These are phyloP conservation scores for Erythrobasidium yunnanense DNA, from an alignment of 768 basidiomycete genomes.

Conservation along the genomic window DNA sequence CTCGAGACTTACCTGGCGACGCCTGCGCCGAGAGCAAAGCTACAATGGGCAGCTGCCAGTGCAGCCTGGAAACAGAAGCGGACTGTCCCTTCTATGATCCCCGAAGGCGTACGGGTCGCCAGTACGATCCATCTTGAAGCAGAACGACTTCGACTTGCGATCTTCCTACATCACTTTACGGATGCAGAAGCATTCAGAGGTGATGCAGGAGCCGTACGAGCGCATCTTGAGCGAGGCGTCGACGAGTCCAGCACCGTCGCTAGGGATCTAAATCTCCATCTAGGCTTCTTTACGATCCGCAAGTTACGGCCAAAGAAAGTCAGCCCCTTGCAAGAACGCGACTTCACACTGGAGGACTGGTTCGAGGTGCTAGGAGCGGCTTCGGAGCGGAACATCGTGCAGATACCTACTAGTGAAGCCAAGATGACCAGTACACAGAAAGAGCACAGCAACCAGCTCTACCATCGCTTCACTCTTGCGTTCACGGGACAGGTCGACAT, in stretches of 20 bases:
- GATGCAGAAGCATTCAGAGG: constrained; percentile 65
- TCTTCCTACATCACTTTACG: constrained; percentile 68
- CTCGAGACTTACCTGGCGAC: neutral
- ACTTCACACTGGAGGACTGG: constrained; percentile 21
- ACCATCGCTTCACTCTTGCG: constrained; percentile 23
- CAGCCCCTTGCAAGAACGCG: constrained; percentile 23
- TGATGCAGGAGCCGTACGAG: constrained; percentile 62
- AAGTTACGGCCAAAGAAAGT: constrained; percentile 23
- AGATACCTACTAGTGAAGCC: constrained; percentile 21
- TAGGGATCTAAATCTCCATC: constrained; percentile 25
- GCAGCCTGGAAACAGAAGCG: neutral
- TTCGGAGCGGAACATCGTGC: constrained; percentile 27
- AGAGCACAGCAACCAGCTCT: neutral
- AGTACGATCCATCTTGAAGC: constrained; percentile 67
- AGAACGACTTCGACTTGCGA: constrained; percentile 54
- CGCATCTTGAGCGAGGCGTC: constrained; percentile 24
- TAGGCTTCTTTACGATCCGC: constrained; percentile 29
- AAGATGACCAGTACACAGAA: constrained; percentile 26
- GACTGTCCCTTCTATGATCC: constrained; percentile 47
- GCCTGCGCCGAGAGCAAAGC: neutral
- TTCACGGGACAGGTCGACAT: constrained; percentile 27
- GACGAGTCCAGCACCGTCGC: neutral
- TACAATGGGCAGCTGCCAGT: neutral
- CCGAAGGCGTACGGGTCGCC: constrained; percentile 41
- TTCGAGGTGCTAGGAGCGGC: constrained; percentile 25